Evolutionary conservation across 2,329 filamentous ascomycete genomes (phyloP), one percentile per base, ranked within the genome.

Genomic region (Talaromyces sp.): DNA sequence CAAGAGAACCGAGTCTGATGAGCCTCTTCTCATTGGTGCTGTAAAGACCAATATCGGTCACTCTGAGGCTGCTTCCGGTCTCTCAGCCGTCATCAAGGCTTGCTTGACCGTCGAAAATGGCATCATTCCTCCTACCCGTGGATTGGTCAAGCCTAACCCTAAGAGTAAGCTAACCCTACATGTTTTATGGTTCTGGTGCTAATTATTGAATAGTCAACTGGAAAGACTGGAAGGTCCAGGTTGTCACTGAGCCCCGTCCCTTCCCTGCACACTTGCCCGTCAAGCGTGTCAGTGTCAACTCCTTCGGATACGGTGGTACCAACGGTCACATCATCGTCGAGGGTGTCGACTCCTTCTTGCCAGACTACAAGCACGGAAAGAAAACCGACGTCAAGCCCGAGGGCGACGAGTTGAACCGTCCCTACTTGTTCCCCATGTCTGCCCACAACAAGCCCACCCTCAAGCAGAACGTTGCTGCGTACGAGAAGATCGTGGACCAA

Each of bases 41-140:
- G 11, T 52, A 16, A 69, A 74, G 28, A 52, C 48, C 5, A 76
- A 78, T 46, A 61, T 80, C 14, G 81, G 81, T 0, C 82, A 84
- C 63, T 67, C 69, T 0, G 81, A 82, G 65, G 76, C 73, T 0
- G 78, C 80, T 0, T 75, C 76, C 1, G 82, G 80, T 0, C 57
- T 83, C 0, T 72, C 73, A 0, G 72, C 72, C 0, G 23, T 83
- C 1, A 74, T 84, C 18, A 84, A 84, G 61, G 69, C 70, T 14
- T 68, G 78, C 1, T 56, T 82, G 12, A 73, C 75, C 0, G 62
- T 82, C 0, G 79, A 82, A 62, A 69, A 76, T 5, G 67, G 67
- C 0, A 71, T 65, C 9, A 60, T 60, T 44, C 58, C 2, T 21
- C 48, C 48, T 33, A 52, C 48, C 48, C 48, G 48, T 8, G 48